A percentile compares a stretch with the other conserved stretches of the same genome.
Conservation (phyloP, 2,329 filamentous ascomycete species). For the Fusarium circinatum region DNA sequence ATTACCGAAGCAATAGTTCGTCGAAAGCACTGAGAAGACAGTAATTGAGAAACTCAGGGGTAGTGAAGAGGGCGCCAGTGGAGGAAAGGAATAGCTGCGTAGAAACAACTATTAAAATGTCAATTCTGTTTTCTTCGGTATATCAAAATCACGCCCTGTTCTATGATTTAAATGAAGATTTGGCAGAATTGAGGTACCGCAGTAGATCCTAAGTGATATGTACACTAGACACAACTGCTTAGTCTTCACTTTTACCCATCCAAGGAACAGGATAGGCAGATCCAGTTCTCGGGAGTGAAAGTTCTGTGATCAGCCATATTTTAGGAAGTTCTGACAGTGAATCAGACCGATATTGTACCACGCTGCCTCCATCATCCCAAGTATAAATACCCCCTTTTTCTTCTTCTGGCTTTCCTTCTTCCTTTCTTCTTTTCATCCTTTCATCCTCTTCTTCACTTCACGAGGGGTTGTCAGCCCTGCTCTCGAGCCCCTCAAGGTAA, state of each 20-base stretch:
- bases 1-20: not conserved
- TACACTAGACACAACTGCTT: not conserved
- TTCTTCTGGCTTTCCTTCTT: too few species aligned
- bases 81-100: not conserved
- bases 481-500: accelerated
- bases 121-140: too few species aligned
- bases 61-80: not conserved
- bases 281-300: not conserved
- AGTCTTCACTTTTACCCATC: not conserved
- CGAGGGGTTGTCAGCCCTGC: accelerated
- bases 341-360: not conserved
- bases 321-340: not conserved
- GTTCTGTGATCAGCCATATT: not conserved
- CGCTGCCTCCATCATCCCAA: not conserved
- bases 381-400: not conserved
- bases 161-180: not conserved
- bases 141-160: too few species aligned
- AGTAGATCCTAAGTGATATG: not conserved
- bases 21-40: not conserved
- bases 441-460: not conserved
- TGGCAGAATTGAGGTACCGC: not conserved
- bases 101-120: not conserved
- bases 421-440: not conserved
- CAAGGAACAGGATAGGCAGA: not conserved
- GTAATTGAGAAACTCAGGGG: not conserved